Conservation (phyloP, 2,329 filamentous ascomycete genomes). For the Phaeosphaeria sp. region DNA sequence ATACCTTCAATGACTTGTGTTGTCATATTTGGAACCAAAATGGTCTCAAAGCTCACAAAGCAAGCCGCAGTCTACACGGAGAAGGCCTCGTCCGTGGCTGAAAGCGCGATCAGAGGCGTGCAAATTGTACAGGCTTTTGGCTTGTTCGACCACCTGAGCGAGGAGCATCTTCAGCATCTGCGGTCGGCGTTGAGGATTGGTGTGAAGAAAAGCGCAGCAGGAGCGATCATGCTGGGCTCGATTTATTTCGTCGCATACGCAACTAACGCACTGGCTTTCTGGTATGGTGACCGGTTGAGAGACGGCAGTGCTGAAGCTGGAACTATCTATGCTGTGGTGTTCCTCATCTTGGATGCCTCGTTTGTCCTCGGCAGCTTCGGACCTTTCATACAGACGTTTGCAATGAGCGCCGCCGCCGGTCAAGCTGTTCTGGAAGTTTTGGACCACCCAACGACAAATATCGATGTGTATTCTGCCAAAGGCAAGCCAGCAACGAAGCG, state of each 20-base stretch:
- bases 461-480: slow-evolving; percentile 48
- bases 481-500: slow-evolving; percentile 23
- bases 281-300: slow-evolving; percentile 47
- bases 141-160: slow-evolving; percentile 49
- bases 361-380: slow-evolving; percentile 69
- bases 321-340: slow-evolving; percentile 69
- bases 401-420: slow-evolving; percentile 60
- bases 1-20: slow-evolving; percentile 57
- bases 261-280: slow-evolving; percentile 56
- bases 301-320: slow-evolving; percentile 50
- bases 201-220: slow-evolving; percentile 50
- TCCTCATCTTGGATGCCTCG: slow-evolving; percentile 69
- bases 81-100: slow-evolving; percentile 53
- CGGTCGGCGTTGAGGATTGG: slow-evolving; percentile 45
- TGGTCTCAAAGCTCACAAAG: slow-evolving; percentile 50
- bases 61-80: slow-evolving; percentile 48
- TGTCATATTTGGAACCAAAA: slow-evolving; percentile 51
- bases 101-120: slow-evolving; percentile 55
- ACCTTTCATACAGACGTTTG: slow-evolving; percentile 65
- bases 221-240: slow-evolving; percentile 51
- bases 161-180: slow-evolving; percentile 46
- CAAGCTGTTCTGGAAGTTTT: slow-evolving; percentile 55
- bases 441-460: slow-evolving; percentile 48
- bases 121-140: slow-evolving; percentile 59
- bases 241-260: slow-evolving; percentile 56